Evolutionary conservation across 306 rosid species (phyloP).

Genomic region (Datisca glomerata): DNA sequence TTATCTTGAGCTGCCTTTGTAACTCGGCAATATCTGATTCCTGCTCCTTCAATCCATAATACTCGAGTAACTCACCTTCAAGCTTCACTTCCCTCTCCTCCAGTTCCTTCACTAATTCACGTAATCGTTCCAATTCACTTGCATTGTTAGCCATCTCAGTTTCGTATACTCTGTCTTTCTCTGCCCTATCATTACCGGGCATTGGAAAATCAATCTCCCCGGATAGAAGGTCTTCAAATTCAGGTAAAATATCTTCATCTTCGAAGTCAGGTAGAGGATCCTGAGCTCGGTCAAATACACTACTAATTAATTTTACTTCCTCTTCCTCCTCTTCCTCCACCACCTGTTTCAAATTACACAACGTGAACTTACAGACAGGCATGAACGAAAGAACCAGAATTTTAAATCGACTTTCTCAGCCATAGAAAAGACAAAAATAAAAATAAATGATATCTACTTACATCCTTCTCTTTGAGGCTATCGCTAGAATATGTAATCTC

Average conservation of each 20-base stretch:
- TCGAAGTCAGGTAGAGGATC: slow-evolving; percentile 27
- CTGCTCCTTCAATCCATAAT: slow-evolving; percentile 74
- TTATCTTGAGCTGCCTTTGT: slow-evolving; percentile 64
- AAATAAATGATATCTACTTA: slow-evolving; percentile 21
- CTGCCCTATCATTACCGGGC: slow-evolving; percentile 24
- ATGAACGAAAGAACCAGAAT: neutral
- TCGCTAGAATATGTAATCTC: slow-evolving; percentile 33
- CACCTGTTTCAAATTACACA: too few relatives aligned
- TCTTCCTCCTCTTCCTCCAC: slow-evolving; percentile 75
- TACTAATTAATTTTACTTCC: slow-evolving; percentile 64
- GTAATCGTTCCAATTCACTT: slow-evolving; percentile 54
- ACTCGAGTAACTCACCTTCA: slow-evolving; percentile 83
- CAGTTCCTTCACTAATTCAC: slow-evolving; percentile 57
- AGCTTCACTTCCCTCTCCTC: slow-evolving; percentile 94
- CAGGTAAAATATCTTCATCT: slow-evolving; percentile 62
- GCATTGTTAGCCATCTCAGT: slow-evolving; percentile 74
- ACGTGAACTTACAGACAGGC: slow-evolving; percentile 11
- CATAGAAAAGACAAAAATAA: neutral
- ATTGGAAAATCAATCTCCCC: slow-evolving; percentile 80
- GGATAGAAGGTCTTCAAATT: slow-evolving; percentile 61
- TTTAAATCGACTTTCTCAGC: neutral
- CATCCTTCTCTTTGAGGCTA: slow-evolving; percentile 33
- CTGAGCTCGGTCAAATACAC: slow-evolving; percentile 50
- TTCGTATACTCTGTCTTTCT: slow-evolving; percentile 51
- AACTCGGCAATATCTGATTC: slow-evolving; percentile 58